Conservation (phyloP, 2,329 filamentous ascomycete species). For the Podosphaera fusca region DNA sequence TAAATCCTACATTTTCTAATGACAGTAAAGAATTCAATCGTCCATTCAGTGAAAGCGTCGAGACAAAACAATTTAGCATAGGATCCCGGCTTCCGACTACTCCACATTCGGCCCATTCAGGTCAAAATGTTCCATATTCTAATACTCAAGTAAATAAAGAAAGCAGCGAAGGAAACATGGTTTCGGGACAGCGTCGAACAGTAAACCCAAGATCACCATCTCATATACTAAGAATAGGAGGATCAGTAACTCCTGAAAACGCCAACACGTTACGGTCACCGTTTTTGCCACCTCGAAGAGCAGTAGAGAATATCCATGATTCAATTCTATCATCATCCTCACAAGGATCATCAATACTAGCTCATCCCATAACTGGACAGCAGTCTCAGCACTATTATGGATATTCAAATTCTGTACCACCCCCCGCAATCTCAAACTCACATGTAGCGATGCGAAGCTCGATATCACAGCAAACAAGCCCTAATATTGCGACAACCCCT, state of each 20-base stretch:
- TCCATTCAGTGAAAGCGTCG: slow-evolving; percentile 7
- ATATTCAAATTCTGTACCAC: slow-evolving; percentile 20
- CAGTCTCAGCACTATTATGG: slow-evolving; percentile 10
- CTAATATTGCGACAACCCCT: slow-evolving; percentile 22
- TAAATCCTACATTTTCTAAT: slow-evolving; percentile 13
- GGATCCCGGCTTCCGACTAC: slow-evolving; percentile 9
- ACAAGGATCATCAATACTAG: slow-evolving; percentile 22
- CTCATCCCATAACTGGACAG: slow-evolving; percentile 8
- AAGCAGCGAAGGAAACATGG: slow-evolving; percentile 11
- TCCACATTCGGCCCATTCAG: slow-evolving; percentile 8
- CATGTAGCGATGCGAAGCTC: slow-evolving; percentile 19
- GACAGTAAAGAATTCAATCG: slow-evolving; percentile 4
- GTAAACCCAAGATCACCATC: slow-evolving; percentile 22
- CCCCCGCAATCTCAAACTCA: slow-evolving; percentile 14
- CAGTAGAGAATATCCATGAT: slow-evolving; percentile 19
- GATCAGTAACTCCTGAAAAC: too few species aligned
- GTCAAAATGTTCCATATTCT: slow-evolving; percentile 5
- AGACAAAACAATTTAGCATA: slow-evolving; percentile 8
- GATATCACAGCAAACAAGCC: slow-evolving; percentile 20
- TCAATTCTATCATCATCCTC: slow-evolving; percentile 16
- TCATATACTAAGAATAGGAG: background rate
- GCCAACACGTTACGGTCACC: slow-evolving; percentile 15
- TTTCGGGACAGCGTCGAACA: slow-evolving; percentile 9
- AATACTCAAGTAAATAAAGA: slow-evolving; percentile 8
- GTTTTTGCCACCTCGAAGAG: slow-evolving; percentile 21